Evolutionary conservation across 192 early-diverging fungal genomes (phyloP).

Genomic region (Chytriomyces sp.): DNA sequence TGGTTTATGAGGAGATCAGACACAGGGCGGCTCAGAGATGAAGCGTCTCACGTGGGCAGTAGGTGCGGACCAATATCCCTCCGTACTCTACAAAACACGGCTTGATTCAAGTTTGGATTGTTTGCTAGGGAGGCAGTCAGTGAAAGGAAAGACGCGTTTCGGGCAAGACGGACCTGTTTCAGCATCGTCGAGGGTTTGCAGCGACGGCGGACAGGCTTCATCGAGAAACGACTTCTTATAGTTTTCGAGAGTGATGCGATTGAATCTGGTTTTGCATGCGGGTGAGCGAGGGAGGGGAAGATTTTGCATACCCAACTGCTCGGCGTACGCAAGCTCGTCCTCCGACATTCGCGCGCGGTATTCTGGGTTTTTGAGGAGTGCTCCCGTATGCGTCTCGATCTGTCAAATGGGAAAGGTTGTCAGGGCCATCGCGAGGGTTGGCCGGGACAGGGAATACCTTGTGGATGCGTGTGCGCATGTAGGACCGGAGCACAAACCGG

Average conservation of each 20-base stretch:
- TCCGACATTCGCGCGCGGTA: constrained; percentile 47
- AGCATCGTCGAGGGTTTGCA: constrained; percentile 54
- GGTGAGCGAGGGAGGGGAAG: background rate
- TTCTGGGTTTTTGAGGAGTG: constrained; percentile 41
- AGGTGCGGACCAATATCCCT: constrained; percentile 57
- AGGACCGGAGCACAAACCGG: constrained; percentile 65
- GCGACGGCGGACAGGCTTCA: constrained; percentile 47
- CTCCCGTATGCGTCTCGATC: constrained; percentile 61
- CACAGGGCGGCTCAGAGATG: background rate
- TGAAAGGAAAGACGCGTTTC: constrained; percentile 1
- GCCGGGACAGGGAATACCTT: constrained; percentile 45
- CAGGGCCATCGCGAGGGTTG: background rate
- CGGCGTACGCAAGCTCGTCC: constrained; percentile 46
- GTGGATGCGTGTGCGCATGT: constrained; percentile 62
- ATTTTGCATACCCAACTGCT: constrained; percentile 19
- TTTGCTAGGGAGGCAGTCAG: constrained; percentile 10
- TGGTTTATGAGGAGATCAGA: background rate
- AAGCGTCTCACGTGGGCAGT: constrained; percentile 26
- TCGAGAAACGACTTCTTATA: constrained; percentile 51
- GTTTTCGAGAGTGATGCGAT: constrained; percentile 49
- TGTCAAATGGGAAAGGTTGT: constrained; percentile 18
- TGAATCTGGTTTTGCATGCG: constrained; percentile 41
- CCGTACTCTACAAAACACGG: constrained; percentile 60
- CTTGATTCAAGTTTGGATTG: constrained; percentile 58
- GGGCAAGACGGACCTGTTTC: constrained; percentile 24